Evolutionary conservation across 208 protist species (phyloP), one percentile per base, ranked within the genome.

Genomic region (Porcisia deanei): DNA sequence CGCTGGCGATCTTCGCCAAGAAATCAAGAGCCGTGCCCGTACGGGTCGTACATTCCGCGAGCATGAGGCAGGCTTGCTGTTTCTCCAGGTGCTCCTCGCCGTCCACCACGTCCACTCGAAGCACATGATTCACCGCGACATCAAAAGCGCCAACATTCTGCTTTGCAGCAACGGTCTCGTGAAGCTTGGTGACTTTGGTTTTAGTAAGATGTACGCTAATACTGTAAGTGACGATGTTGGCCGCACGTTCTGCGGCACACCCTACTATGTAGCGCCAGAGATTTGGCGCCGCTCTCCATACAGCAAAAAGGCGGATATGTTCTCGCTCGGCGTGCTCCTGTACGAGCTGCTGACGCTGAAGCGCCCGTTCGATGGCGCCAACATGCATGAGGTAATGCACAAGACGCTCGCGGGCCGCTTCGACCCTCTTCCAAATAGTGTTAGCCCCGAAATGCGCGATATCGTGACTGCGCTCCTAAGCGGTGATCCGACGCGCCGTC

Each of bases 241-340:
- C 39, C 77, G 83, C 41, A 91, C 91, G n/a, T 92, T 96, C 82
- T 91, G 87, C 69, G 95, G 93, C 58, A 96, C 92, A 45, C 94
- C 96, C 53, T 96, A 97, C 81, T 99, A 98, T 84, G 76, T 99
- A 52, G 86, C 93, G 14, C 97, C 97, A 20, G 96, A 99, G 84
- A 90, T 99, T 54, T 98, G 91, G 87, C 86, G 90, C 47, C 82
- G 94, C 68, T 88, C 93, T 66, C 91, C 91, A n/a, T 99, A 98
- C 81, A 93, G 96, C 82, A 91, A 93, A 76, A 98, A 98, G 86
- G 83, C 85, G 16, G 97, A 99, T 79, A 88, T 98, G 80, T 99
- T 97, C 87, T 91, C 93, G 6, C 81, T 98, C 25, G 94, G 94
- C 57, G 90, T 93, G 12, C 75, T 96, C 1, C 82, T 97, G 63